These are phyloP conservation scores for Yamadazyma sp. DNA, from an alignment of 1,139 yeast species.

Conservation along the genomic window DNA sequence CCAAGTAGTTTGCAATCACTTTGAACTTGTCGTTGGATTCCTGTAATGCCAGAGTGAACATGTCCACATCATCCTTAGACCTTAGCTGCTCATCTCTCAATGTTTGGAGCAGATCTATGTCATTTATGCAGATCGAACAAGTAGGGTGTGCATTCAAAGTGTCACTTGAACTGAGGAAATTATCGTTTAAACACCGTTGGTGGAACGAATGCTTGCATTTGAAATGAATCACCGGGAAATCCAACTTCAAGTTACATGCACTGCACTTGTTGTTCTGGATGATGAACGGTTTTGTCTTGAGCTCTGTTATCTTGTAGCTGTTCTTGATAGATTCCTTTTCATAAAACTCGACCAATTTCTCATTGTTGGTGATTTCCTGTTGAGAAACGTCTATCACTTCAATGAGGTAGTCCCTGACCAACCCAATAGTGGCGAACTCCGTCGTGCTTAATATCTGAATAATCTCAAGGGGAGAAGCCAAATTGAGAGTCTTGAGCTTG, in stretches of 20 bases:
- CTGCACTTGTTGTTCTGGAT: constrained; percentile 73
- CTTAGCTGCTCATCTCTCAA: constrained; percentile 61
- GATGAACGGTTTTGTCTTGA: constrained; percentile 55
- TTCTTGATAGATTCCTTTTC: constrained; percentile 63
- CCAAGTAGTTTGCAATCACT: constrained; percentile 76
- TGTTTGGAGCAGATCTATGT: constrained; percentile 63
- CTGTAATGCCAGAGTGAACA: constrained; percentile 59
- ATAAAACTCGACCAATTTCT: constrained; percentile 66
- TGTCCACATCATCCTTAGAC: constrained; percentile 59
- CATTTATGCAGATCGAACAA: constrained; percentile 77
- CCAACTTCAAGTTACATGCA: constrained; percentile 67
- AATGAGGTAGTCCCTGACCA: constrained; percentile 68
- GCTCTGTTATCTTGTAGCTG: constrained; percentile 51
- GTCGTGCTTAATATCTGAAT: constrained; percentile 61
- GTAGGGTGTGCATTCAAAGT: constrained; percentile 18
- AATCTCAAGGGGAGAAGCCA: constrained; percentile 76
- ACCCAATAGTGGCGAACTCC: constrained; percentile 65
- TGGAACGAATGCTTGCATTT: constrained; percentile 88
- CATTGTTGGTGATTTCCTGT: constrained; percentile 67
- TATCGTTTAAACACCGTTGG: constrained; percentile 69
- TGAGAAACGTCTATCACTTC: constrained; percentile 61
- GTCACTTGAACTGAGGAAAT: constrained; percentile 21
- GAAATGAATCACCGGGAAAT: constrained; percentile 81
- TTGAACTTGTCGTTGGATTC: constrained; percentile 69
- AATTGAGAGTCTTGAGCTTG: constrained; percentile 50